These are phyloP conservation scores for Silene uniflora DNA, from an alignment of 148 eudicot genomes.

Conservation along the genomic window DNA sequence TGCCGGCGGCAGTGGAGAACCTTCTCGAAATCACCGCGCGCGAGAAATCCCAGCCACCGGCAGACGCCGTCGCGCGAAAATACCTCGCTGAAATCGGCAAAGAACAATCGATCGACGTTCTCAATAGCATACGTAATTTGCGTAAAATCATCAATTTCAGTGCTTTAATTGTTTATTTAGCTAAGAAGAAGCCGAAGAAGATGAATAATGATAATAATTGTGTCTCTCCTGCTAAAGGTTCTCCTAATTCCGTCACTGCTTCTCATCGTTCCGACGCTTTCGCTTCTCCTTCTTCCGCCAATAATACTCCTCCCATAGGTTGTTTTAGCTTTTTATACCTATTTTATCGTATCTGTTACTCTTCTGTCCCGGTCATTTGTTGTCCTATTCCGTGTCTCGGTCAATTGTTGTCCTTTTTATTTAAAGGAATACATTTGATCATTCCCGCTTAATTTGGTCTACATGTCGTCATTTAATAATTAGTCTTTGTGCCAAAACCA, in stretches of 20 bases:
- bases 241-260: neutral
- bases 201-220: neutral
- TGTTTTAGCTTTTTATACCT: neutral
- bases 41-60: conserved; percentile 27
- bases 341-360: too few relatives aligned
- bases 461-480: too few relatives aligned
- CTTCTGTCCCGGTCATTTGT: too few relatives aligned
- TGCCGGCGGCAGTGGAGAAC: conserved; percentile 32
- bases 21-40: conserved; percentile 22
- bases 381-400: too few relatives aligned
- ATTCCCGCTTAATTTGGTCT: too few relatives aligned
- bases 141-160: conserved; percentile 1
- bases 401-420: too few relatives aligned
- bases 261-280: neutral
- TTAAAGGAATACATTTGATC: too few relatives aligned
- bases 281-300: conserved; percentile 10
- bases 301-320: conserved; percentile 9
- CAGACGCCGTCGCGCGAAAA: conserved; percentile 16
- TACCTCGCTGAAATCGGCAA: conserved; percentile 32
- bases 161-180: conserved; percentile 24
- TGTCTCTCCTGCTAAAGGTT: neutral
- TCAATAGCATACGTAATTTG: neutral
- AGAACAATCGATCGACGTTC: conserved; percentile 25
- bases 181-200: neutral
- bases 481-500: too few relatives aligned